A percentile compares a stretch with the other conserved stretches of the same genome.
These are phyloP conservation scores for Cicer judaicum DNA, from an alignment of 306 rosid species.

Conservation along the genomic window DNA sequence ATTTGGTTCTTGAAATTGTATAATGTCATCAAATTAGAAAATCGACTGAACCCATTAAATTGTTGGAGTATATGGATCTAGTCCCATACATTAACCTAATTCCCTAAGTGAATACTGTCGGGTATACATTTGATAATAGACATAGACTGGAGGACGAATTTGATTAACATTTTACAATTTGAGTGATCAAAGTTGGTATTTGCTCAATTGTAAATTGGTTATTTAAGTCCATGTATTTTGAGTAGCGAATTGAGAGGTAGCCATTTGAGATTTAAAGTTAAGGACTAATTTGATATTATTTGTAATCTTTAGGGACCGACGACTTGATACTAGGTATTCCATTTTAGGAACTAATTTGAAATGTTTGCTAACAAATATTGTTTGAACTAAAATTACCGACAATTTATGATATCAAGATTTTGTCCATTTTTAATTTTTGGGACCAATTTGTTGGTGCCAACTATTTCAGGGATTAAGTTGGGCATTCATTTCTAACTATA, in stretches of 20 bases:
- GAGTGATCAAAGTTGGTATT: too few species aligned
- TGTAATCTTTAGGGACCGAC: not conserved
- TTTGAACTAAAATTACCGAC: not conserved
- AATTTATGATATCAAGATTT: not conserved
- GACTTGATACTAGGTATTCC: not conserved
- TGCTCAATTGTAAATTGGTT: not conserved
- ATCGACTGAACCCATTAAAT: too few species aligned
- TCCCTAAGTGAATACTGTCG: too few species aligned
- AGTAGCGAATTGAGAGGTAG: not conserved
- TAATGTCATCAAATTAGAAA: too few species aligned
- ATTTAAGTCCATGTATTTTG: not conserved
- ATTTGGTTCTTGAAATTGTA: not conserved
- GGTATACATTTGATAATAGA: too few species aligned
- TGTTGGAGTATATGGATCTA: too few species aligned
- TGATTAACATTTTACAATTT: too few species aligned
- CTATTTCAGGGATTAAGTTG: not conserved
- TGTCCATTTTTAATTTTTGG: not conserved
- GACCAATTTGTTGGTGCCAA: not conserved
- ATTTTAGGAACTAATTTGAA: not conserved
- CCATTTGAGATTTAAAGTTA: not conserved
- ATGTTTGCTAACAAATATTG: not conserved
- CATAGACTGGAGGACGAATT: too few species aligned
- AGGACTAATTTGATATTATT: not conserved
- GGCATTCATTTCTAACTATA: not conserved
- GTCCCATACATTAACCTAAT: too few species aligned